Evolutionary conservation across 208 protist species (phyloP).

Genomic region (Leptomonas pyrrhocoris): DNA sequence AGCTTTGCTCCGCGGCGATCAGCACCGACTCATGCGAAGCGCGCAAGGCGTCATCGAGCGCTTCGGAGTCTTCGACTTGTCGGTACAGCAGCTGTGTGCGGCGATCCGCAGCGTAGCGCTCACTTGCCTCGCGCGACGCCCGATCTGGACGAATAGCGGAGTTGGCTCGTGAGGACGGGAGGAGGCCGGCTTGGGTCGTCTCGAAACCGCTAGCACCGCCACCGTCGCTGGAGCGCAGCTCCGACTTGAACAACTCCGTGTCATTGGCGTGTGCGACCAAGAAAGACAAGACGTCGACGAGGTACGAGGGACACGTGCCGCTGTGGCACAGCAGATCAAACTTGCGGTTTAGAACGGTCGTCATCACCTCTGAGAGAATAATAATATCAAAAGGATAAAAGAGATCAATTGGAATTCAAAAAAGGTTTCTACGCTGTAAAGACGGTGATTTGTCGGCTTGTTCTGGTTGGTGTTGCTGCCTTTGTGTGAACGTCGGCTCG

Average conservation of each 20-base stretch:
- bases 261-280: slow-evolving; percentile 85
- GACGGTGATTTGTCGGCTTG: too few species aligned
- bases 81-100: slow-evolving; percentile 27
- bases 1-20: slow-evolving; percentile 56
- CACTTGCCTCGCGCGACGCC: slow-evolving; percentile 5
- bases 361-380: slow-evolving; percentile 30
- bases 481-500: too few species aligned
- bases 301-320: slow-evolving; percentile 61
- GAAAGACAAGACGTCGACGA: slow-evolving; percentile 73
- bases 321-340: slow-evolving; percentile 71
- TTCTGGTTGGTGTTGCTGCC: not conserved
- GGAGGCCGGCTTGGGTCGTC: not conserved
- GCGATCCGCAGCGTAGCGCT: slow-evolving; percentile 27
- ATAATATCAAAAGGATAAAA: not conserved
- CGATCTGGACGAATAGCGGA: not conserved
- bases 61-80: slow-evolving; percentile 33
- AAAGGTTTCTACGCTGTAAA: not conserved
- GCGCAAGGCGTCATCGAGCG: slow-evolving; percentile 37
- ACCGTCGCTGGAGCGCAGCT: slow-evolving; percentile 32
- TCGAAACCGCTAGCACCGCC: not conserved
- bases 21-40: slow-evolving; percentile 53
- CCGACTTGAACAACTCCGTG: slow-evolving; percentile 75
- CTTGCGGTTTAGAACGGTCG: slow-evolving; percentile 58
- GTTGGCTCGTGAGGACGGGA: not conserved
- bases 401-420: not conserved